A percentile compares a stretch with the other conserved stretches of the same genome.
phyloP scores from a whole-genome alignment of 2,329 filamentous ascomycete genomes.

The Phialophora tarda region DNA sequence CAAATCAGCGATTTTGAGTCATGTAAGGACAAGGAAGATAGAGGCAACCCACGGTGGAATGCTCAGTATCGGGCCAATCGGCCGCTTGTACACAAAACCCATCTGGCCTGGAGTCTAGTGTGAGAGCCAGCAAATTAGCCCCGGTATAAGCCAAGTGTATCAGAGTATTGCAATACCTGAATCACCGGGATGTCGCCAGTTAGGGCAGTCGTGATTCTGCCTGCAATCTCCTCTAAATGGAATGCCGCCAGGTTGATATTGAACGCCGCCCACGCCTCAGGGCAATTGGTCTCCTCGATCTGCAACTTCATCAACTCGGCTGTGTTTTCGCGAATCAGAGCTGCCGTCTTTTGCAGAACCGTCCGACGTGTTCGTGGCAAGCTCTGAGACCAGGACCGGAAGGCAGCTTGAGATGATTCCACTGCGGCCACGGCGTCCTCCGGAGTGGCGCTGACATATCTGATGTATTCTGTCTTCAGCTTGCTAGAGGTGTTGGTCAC shows the following conservation, averaged over 20 bases:
- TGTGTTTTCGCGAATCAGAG: constrained; percentile 6
- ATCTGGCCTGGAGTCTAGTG: constrained; percentile 12
- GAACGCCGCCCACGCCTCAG: constrained; percentile 11
- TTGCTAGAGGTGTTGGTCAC: constrained; percentile 12
- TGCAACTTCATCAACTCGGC: constrained; percentile 11
- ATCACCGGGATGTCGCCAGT: constrained; percentile 40
- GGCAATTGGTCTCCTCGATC: constrained; percentile 22
- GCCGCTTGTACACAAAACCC: constrained; percentile 16
- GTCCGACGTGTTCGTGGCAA: constrained; percentile 6
- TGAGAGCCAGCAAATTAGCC: background rate
- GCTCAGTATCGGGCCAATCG: constrained; percentile 65
- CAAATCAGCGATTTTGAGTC: background rate
- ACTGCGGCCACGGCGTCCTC: constrained; percentile 10
- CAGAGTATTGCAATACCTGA: constrained; percentile 10
- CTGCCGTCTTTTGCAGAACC: constrained; percentile 20
- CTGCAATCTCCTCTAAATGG: constrained; percentile 25
- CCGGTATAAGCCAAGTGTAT: background rate
- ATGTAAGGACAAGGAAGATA: background rate
- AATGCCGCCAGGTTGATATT: constrained; percentile 9
- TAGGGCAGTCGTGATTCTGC: constrained; percentile 20
- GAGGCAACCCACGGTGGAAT: constrained; percentile 78
- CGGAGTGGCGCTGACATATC: constrained; percentile 7
- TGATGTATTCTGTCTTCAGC: constrained; percentile 11
- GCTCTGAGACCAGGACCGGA: constrained; percentile 14
- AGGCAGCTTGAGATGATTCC: constrained; percentile 12